Evolutionary conservation across 495 filamentous ascomycete species (phyloP).

Genomic region (Neurospora sp.): DNA sequence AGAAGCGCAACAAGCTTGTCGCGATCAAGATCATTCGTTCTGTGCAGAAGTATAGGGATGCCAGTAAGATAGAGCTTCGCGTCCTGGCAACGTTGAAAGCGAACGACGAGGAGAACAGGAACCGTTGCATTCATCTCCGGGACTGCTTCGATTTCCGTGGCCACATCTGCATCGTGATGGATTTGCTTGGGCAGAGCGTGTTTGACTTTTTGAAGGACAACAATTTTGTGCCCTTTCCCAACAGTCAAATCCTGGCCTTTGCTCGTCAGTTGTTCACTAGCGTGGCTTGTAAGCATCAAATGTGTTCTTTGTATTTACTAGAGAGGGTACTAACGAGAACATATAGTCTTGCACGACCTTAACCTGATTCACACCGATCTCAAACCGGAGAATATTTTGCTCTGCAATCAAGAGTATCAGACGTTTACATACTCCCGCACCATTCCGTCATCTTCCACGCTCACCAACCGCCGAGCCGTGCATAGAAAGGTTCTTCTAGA

Average conservation of each 20-base stretch:
- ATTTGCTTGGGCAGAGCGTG: conserved; percentile 89
- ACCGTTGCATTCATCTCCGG: conserved; percentile 92
- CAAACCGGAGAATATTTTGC: conserved; percentile 95
- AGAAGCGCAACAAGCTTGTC: conserved; percentile 60
- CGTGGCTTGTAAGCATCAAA: conserved; percentile 75
- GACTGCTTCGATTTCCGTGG: conserved; percentile 97
- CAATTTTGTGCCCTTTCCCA: conserved; percentile 92
- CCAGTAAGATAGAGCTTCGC: conserved; percentile 88
- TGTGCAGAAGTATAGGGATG: conserved; percentile 95
- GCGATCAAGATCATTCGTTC: conserved; percentile 97
- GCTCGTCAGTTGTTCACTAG: conserved; percentile 94
- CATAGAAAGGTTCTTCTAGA: conserved; percentile 84
- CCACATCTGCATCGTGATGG: conserved; percentile 98
- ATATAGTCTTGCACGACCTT: conserved; percentile 88
- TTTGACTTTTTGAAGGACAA: conserved; percentile 98
- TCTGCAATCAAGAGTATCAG: conserved; percentile 82
- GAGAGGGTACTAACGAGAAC: conserved; percentile 16
- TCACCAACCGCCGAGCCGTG: conserved; percentile 63
- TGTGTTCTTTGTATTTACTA: background rate
- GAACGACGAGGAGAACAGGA: conserved; percentile 85
- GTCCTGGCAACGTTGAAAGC: conserved; percentile 82
- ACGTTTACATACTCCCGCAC: conserved; percentile 94
- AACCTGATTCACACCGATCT: conserved; percentile 97
- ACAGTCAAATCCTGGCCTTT: conserved; percentile 96
- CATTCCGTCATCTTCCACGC: conserved; percentile 83